A percentile compares a stretch with the other conserved stretches of the same genome.
Evolutionary conservation across 768 basidiomycete species (phyloP).

Genomic region (Trametes maxima): DNA sequence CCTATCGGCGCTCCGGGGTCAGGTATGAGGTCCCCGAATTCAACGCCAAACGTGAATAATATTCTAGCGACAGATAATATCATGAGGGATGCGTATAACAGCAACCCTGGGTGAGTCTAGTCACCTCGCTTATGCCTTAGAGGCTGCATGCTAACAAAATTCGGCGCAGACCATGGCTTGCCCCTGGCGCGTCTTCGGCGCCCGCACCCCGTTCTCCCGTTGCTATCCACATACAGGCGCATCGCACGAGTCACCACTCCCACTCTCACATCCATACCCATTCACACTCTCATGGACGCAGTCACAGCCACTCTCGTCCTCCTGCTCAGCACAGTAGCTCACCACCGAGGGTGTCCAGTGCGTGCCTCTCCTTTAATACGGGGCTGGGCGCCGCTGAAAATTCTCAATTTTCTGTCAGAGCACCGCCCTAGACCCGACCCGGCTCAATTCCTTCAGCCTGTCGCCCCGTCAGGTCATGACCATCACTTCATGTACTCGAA

Average conservation of each 20-base stretch:
- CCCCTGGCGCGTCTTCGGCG: conserved; percentile 1
- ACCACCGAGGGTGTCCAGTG: conserved; percentile 1
- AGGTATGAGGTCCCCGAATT: neutral
- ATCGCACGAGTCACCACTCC: conserved; percentile 15
- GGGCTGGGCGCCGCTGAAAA: neutral
- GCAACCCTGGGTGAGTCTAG: neutral
- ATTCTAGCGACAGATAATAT: neutral
- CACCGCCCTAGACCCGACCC: conserved; percentile 3
- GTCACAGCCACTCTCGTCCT: conserved; percentile 11
- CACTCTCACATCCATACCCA: conserved; percentile 16
- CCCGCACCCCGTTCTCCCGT: conserved; percentile 7
- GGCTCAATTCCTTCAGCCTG: neutral
- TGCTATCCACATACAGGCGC: conserved; percentile 4
- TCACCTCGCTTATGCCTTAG: no score
- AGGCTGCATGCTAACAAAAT: neutral
- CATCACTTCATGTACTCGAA: conserved; percentile 67
- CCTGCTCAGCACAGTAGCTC: conserved; percentile 8
- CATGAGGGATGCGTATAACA: conserved; percentile 1
- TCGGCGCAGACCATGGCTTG: conserved; percentile 6
- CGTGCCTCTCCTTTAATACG: neutral
- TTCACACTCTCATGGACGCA: conserved; percentile 7
- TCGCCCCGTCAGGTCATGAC: neutral
- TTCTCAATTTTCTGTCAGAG: neutral
- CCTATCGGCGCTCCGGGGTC: conserved; percentile 20
- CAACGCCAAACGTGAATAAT: no score